Evolutionary conservation across 2,329 filamentous ascomycete genomes (phyloP).

Genomic region (Mollisiaceae sp.): DNA sequence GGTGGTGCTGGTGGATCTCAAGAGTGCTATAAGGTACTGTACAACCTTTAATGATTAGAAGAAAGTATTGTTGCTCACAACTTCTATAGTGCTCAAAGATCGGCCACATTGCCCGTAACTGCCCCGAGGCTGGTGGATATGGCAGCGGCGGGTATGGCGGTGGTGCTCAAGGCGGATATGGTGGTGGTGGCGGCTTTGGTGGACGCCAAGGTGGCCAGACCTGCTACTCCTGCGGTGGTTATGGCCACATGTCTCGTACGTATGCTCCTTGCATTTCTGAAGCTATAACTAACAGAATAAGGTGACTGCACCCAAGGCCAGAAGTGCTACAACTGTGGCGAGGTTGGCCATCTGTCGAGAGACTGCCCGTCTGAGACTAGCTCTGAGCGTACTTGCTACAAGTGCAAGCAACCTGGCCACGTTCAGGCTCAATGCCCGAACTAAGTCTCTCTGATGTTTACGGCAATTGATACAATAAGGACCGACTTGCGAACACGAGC

Average conservation of each 20-base stretch:
- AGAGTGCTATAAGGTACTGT: constrained; percentile 84
- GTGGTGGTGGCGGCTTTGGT: constrained; percentile 50
- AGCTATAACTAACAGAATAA: constrained; percentile 38
- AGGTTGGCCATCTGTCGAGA: constrained; percentile 79
- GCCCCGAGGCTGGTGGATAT: constrained; percentile 67
- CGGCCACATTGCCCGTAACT: constrained; percentile 95
- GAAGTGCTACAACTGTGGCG: constrained; percentile 99
- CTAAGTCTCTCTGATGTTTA: constrained; percentile 50
- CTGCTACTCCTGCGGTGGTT: constrained; percentile 98
- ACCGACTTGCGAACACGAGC: constrained; percentile 29
- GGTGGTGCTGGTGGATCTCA: constrained; percentile 49
- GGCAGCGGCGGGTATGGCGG: constrained; percentile 49
- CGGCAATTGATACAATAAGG: constrained; percentile 33
- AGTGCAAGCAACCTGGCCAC: constrained; percentile 71
- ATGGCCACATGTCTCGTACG: constrained; percentile 91
- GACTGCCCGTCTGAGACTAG: constrained; percentile 94
- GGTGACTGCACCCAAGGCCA: constrained; percentile 96
- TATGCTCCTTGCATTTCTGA: constrained; percentile 32
- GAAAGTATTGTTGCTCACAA: constrained; percentile 14
- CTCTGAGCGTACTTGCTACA: constrained; percentile 97
- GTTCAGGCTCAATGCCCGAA: constrained; percentile 94
- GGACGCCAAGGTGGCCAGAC: constrained; percentile 70
- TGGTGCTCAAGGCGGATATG: constrained; percentile 47
- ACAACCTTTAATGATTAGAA: background rate
- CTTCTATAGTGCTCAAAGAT: constrained; percentile 81